Evolutionary conservation across 139 green algal genomes (phyloP), one percentile per base, ranked within the genome.

Genomic region (Marvania coccoides): DNA sequence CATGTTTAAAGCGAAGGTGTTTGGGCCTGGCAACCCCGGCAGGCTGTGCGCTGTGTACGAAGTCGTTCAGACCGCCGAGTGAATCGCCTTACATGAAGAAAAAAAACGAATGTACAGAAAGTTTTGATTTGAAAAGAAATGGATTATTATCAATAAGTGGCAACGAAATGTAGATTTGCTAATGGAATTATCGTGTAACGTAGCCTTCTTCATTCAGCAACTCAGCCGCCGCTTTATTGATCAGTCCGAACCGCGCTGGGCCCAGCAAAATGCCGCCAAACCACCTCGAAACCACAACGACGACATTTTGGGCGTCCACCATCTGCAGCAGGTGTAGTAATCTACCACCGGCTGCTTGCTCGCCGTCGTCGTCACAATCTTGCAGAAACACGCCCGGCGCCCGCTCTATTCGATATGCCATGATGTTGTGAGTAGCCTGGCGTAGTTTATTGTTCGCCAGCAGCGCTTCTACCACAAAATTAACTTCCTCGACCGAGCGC

Each of bases 291-390:
- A 94, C 89, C 23, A 94, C 84, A 46, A 95, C 84, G 30, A 87
- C 65, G 3, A 82, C 85, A 45, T 88, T 65, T 9, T 47, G 46
- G 0, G 55, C 55, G 24, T 76, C 66, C 26, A 67, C 51, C 5
- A 88, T 74, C 47, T 87, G 79, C 66, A 95, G 58, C 62, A 96
- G 61, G 64, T 94, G 83, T 45, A 96, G 75, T 67, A 96, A 74
- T 46, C 89, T 66, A 3, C 80, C 76, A 12, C 90, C 90, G 10
- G 90, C 90, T 8, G 89, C 87, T 30, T 40, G 61, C 67, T 96
- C 90, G 0, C 90, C 90, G 56, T 95, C 89, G 61, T 96, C 90
- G 64, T 96, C 90, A 54, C 62, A 92, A 39, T 94, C 90, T 70
- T 93, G 57, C 15, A 78, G 39, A 13, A 86, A 81, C 5, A 61